A percentile compares a stretch with the other conserved stretches of the same genome.
phyloP scores from a whole-genome alignment of 345 rosid genomes.

The Cardamine chenopodiifolia region DNA sequence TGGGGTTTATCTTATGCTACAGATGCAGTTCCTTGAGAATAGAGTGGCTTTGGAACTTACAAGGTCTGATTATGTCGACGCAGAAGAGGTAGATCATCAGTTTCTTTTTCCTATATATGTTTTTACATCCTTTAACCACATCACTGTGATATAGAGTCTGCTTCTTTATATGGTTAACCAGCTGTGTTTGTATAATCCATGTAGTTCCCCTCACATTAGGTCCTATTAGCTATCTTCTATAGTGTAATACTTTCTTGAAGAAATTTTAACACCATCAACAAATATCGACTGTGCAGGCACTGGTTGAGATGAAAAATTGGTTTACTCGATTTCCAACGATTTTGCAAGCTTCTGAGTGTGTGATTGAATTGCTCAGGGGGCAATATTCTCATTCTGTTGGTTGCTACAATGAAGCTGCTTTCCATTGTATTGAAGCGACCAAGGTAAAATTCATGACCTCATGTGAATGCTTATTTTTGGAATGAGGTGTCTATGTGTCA shows the following conservation, averaged over 20 bases:
- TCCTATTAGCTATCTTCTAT: slow-evolving; percentile 8
- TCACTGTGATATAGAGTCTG: slow-evolving; percentile 11
- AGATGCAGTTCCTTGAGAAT: slow-evolving; percentile 97
- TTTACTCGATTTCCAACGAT: slow-evolving; percentile 89
- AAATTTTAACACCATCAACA: neutral
- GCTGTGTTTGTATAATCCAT: neutral
- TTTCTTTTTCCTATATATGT: neutral
- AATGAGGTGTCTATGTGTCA: slow-evolving; percentile 17
- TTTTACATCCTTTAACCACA: slow-evolving; percentile 11
- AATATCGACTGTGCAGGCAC: slow-evolving; percentile 59
- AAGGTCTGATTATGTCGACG: slow-evolving; percentile 88
- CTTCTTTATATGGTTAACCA: slow-evolving; percentile 1
- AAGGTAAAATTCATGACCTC: slow-evolving; percentile 52
- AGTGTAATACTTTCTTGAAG: neutral
- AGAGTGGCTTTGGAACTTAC: slow-evolving; percentile 96
- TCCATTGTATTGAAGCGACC: slow-evolving; percentile 88
- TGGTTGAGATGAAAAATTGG: slow-evolving; percentile 87
- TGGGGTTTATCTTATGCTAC: slow-evolving; percentile 82
- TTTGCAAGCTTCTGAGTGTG: slow-evolving; percentile 86
- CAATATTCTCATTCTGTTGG: slow-evolving; percentile 97
- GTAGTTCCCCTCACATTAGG: slow-evolving; percentile 20
- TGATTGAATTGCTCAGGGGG: slow-evolving; percentile 96
- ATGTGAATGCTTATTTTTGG: neutral
- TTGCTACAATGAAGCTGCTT: slow-evolving; percentile 91
- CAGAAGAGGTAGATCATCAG: slow-evolving; percentile 68